phyloP scores from a whole-genome alignment of 2,329 filamentous ascomycete genomes.

The Hymenoscyphus salicellus region DNA sequence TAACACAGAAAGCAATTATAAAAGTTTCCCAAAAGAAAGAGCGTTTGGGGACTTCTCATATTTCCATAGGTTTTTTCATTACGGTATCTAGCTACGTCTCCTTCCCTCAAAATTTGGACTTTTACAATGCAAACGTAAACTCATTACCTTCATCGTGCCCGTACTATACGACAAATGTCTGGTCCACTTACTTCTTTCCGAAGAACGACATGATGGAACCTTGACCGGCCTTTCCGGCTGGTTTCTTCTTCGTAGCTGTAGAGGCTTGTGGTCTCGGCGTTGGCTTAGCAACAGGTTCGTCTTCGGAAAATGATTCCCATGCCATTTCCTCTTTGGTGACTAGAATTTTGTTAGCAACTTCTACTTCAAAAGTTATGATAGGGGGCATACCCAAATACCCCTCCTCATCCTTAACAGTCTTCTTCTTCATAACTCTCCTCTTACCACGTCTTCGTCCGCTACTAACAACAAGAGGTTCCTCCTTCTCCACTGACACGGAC shows the following conservation, averaged over 20 bases:
- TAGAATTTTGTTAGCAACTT: slow-evolving; percentile 37
- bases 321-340: slow-evolving; percentile 80
- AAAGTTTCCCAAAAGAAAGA: too few relatives aligned
- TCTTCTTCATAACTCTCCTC: slow-evolving; percentile 82
- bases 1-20: too few relatives aligned
- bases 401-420: slow-evolving; percentile 80
- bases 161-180: not conserved
- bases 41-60: not conserved
- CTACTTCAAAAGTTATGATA: not conserved
- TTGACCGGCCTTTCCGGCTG: slow-evolving; percentile 57
- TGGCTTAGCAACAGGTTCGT: slow-evolving; percentile 63
- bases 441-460: slow-evolving; percentile 71
- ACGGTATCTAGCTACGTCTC: not conserved
- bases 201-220: slow-evolving; percentile 94
- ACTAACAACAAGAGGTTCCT: slow-evolving; percentile 42
- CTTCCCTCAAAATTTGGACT: not conserved
- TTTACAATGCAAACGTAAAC: not conserved
- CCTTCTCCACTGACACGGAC: slow-evolving; percentile 40
- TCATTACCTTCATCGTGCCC: not conserved
- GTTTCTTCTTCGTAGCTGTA: slow-evolving; percentile 49
- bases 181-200: slow-evolving; percentile 59
- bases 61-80: not conserved
- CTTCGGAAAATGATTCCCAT: slow-evolving; percentile 94
- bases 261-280: slow-evolving; percentile 48
- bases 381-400: slow-evolving; percentile 74